Base-by-base conservation (phyloP, 352 stramenopile species). In the Pythium insidiosum region DNA sequence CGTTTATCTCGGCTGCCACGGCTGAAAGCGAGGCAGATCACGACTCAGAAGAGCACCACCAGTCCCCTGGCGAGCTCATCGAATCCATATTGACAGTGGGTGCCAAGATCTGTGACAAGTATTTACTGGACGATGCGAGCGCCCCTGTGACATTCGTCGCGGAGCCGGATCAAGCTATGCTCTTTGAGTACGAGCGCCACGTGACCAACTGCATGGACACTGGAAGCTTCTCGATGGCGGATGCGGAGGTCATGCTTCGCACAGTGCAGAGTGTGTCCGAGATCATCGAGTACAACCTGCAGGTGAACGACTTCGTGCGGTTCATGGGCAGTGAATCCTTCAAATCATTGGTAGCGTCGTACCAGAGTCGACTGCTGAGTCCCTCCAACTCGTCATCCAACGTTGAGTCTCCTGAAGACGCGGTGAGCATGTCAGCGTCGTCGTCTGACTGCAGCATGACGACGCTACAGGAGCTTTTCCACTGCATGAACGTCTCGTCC, bases 401-500 rank as follows among this genome's bases (percentile, higher is more conserved):
- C 3, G 24, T 31, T 3, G 49, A 63, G 21, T 58, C 57, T 6
- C 38, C 53, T 3, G 51, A 71, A 43, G 59, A 65, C 9, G 41
- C 49, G 2, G 29, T 53, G 22, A 55, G 48, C 23, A 43, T 56
- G 6, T 56, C 61, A 9, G 54, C 53, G 9, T 74, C 70, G 33
- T 89, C 79, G 0, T n/a, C n/a, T n/a, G 71, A 88, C 21, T 77
- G 62, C 42, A 90, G 75, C 41, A 83, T 88, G 68, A 93, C 80
- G 12, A 89, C 75, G 13, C 50, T 93, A 20, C 75, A 89, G 54
- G 80, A 93, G 43, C 51, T 93, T n/a, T 87, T 89, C 34, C 80
- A 93, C 45, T 89, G 76, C 35, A 93, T 93, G 80, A 93, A 83
- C 57, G 77, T 93, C 13, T 56, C 75, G 3, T 93, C 80, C 0